These are phyloP conservation scores for Phytopythium vexans DNA, from an alignment of 352 stramenopile genomes.

Conservation along the genomic window DNA sequence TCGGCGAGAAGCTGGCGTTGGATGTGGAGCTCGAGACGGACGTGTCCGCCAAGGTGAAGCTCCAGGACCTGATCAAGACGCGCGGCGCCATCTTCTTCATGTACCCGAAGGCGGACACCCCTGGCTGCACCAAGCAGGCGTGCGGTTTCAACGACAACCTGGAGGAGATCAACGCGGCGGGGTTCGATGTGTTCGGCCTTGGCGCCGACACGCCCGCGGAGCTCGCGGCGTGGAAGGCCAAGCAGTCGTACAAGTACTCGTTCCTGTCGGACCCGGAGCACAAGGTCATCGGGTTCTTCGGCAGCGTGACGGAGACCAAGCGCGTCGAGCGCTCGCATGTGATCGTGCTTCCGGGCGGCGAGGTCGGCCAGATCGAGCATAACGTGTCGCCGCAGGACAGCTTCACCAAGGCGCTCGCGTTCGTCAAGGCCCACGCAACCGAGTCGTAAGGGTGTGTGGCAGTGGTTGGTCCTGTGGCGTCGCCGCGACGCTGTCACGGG, in stretches of 20 bases:
- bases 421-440: constrained; percentile 34
- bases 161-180: constrained; percentile 62
- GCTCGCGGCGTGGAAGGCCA: constrained; percentile 73
- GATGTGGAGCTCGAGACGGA: constrained; percentile 71
- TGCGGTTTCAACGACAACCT: constrained; percentile 86
- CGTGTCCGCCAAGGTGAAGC: constrained; percentile 43
- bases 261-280: constrained; percentile 82
- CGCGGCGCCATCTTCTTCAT: constrained; percentile 86
- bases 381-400: constrained; percentile 79
- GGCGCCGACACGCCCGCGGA: constrained; percentile 64
- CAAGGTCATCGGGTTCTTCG: constrained; percentile 74
- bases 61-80: constrained; percentile 73
- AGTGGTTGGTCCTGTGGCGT: too few species aligned
- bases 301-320: constrained; percentile 55
- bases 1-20: constrained; percentile 48
- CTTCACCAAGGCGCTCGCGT: constrained; percentile 74
- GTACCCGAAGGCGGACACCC: constrained; percentile 85
- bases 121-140: constrained; percentile 79
- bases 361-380: constrained; percentile 66
- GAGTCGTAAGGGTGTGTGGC: too few species aligned
- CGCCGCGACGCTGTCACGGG: too few species aligned
- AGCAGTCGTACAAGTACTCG: constrained; percentile 77
- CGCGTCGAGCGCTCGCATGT: constrained; percentile 81
- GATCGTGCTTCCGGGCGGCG: constrained; percentile 74
- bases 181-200: constrained; percentile 83